A percentile compares a stretch with the other conserved stretches of the same genome.
phyloP scores from a whole-genome alignment of 2,329 filamentous ascomycete genomes.

The Aureobasidium sp. region DNA sequence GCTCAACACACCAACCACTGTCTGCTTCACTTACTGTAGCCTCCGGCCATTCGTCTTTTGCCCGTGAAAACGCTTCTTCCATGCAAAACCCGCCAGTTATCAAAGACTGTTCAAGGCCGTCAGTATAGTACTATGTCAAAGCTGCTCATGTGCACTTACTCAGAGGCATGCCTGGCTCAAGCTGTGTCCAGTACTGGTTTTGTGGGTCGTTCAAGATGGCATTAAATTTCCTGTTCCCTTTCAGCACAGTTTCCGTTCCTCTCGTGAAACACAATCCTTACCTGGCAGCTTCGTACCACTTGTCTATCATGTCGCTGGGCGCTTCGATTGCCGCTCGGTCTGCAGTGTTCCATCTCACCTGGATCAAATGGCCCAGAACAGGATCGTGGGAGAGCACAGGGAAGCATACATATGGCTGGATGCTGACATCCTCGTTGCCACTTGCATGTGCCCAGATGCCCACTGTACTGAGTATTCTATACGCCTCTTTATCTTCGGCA shows the following conservation, averaged over 20 bases:
- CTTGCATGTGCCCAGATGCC: constrained; percentile 73
- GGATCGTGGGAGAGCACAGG: constrained; percentile 63
- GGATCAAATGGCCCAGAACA: constrained; percentile 41
- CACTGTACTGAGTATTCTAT: constrained; percentile 49
- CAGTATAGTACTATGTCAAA: not conserved
- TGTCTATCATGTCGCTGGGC: constrained; percentile 44
- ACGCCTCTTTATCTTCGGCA: constrained; percentile 49
- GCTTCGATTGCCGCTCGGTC: constrained; percentile 66
- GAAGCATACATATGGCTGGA: constrained; percentile 62
- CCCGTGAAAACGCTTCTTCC: constrained; percentile 78
- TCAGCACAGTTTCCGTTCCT: not conserved
- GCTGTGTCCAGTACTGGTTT: constrained; percentile 71
- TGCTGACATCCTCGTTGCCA: constrained; percentile 76
- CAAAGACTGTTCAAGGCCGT: constrained; percentile 58
- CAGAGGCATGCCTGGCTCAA: constrained; percentile 69
- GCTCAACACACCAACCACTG: not conserved
- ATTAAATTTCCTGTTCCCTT: constrained; percentile 53
- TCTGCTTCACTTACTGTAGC: constrained; percentile 61
- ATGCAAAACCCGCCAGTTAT: constrained; percentile 93
- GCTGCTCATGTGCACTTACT: constrained; percentile 46
- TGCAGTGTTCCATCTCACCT: constrained; percentile 89
- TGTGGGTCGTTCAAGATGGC: constrained; percentile 57
- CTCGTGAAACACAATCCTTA: constrained; percentile 17
- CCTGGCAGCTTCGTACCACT: constrained; percentile 73
- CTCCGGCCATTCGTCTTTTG: constrained; percentile 80